Percentiles rank a stretch among this genome's conserved stretches.
These are phyloP conservation scores for Syzygium grande DNA, from an alignment of 345 rosid species.

Conservation along the genomic window DNA sequence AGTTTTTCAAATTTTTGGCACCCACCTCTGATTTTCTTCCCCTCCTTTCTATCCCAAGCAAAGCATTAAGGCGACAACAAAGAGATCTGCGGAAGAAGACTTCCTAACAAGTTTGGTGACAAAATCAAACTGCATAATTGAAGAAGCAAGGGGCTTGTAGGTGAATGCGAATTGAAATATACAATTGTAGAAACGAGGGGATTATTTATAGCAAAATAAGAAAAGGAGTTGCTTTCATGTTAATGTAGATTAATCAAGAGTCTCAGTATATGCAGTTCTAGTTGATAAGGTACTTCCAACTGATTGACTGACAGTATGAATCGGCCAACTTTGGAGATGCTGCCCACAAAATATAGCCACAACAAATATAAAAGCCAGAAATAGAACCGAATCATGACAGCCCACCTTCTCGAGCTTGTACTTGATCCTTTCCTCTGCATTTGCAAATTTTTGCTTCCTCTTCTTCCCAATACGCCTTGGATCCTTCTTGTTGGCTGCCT, in stretches of 20 bases:
- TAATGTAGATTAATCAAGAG: background rate
- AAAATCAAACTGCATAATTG: background rate
- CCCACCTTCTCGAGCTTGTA: constrained; percentile 59
- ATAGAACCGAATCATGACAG: background rate
- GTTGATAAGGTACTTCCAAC: background rate
- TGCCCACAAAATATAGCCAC: background rate
- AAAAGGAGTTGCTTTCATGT: background rate
- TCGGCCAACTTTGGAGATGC: background rate
- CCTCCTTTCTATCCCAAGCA: background rate
- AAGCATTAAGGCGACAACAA: background rate
- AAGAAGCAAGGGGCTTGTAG: background rate
- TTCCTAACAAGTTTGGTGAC: background rate
- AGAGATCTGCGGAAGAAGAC: background rate
- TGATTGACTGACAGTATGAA: background rate
- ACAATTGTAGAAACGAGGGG: background rate
- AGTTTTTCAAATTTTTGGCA: background rate
- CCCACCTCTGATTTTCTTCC: background rate
- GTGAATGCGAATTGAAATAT: background rate
- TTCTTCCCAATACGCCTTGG: constrained; percentile 70
- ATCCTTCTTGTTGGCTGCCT: constrained; percentile 75
- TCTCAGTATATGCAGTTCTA: background rate
- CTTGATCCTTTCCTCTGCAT: constrained; percentile 70
- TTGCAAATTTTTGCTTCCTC: constrained; percentile 50
- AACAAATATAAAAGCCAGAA: background rate
- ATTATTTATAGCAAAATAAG: background rate